Conservation (phyloP, 768 basidiomycete species). For the Hypholoma sublateritium region DNA sequence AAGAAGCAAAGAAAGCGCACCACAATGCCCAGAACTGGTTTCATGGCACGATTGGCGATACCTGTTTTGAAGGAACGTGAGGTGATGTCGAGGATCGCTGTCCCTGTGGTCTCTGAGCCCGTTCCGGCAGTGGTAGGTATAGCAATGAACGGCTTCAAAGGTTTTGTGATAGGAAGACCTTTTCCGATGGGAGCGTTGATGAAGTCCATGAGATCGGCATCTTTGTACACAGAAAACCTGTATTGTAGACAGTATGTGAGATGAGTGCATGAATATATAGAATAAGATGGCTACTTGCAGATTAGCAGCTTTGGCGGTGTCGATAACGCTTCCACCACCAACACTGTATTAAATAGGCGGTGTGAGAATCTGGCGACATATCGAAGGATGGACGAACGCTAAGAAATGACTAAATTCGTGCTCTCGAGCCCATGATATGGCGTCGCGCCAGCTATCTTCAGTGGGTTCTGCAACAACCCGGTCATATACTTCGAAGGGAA, state of each 20-base stretch:
- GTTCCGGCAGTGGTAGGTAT: slow-evolving; percentile 79
- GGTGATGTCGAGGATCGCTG: slow-evolving; percentile 92
- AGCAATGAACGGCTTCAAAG: slow-evolving; percentile 83
- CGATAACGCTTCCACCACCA: slow-evolving; percentile 93
- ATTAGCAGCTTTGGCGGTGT: slow-evolving; percentile 95
- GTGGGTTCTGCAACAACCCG: slow-evolving; percentile 88
- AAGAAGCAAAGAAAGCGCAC: slow-evolving; percentile 27
- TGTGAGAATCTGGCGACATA: background rate
- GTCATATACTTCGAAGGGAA: slow-evolving; percentile 82
- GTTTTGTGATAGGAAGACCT: slow-evolving; percentile 77
- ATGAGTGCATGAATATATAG: background rate
- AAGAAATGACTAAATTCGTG: slow-evolving; percentile 93
- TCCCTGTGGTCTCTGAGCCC: slow-evolving; percentile 93
- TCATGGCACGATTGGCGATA: slow-evolving; percentile 89
- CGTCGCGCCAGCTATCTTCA: slow-evolving; percentile 83
- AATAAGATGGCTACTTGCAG: slow-evolving; percentile 43
- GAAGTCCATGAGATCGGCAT: slow-evolving; percentile 92
- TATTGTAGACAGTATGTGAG: slow-evolving; percentile 2
- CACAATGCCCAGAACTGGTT: slow-evolving; percentile 83
- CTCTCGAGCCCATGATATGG: slow-evolving; percentile 83
- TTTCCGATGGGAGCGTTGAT: slow-evolving; percentile 96
- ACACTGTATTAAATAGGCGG: slow-evolving; percentile 45
- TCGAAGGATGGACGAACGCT: slow-evolving; percentile 53
- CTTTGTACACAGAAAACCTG: slow-evolving; percentile 89
- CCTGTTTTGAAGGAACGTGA: slow-evolving; percentile 95